Conservation (phyloP, 768 basidiomycete genomes). For the Pisolithus albus region DNA sequence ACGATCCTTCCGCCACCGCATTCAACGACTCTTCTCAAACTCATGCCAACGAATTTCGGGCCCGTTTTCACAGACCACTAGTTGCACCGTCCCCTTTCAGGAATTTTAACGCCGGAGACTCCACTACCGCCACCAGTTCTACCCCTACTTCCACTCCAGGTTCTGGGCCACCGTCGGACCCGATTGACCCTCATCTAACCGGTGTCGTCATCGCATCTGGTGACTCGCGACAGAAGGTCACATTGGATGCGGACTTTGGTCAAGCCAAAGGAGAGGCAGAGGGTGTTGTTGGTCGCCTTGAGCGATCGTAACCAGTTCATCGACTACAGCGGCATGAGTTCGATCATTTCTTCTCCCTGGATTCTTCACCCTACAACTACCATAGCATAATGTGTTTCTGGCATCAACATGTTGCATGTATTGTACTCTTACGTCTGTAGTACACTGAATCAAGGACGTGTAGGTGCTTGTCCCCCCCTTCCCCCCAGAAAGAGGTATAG, state of each 20-base stretch:
- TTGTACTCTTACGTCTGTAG: neutral
- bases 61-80: conserved; percentile 57
- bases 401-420: neutral
- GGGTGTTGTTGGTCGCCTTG: conserved; percentile 15
- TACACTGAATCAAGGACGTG: neutral
- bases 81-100: conserved; percentile 56
- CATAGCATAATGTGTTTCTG: conserved; percentile 1
- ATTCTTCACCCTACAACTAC: neutral
- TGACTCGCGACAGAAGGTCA: conserved; percentile 21
- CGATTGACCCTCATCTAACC: conserved; percentile 28
- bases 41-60: conserved; percentile 50
- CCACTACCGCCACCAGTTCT: conserved; percentile 25
- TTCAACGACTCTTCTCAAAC: conserved; percentile 27
- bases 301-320: conserved; percentile 7
- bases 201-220: conserved; percentile 17
- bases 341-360: neutral
- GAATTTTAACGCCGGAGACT: conserved; percentile 23
- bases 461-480: neutral
- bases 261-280: conserved; percentile 19
- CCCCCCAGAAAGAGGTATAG: neutral
- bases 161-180: conserved; percentile 27
- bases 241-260: conserved; percentile 19
- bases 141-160: conserved; percentile 30
- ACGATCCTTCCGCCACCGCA: conserved; percentile 23
- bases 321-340: neutral